Percentiles rank a stretch among this genome's conserved stretches.
Evolutionary conservation across 208 protist species (phyloP).

Genomic region (Spongospora subterranea): DNA sequence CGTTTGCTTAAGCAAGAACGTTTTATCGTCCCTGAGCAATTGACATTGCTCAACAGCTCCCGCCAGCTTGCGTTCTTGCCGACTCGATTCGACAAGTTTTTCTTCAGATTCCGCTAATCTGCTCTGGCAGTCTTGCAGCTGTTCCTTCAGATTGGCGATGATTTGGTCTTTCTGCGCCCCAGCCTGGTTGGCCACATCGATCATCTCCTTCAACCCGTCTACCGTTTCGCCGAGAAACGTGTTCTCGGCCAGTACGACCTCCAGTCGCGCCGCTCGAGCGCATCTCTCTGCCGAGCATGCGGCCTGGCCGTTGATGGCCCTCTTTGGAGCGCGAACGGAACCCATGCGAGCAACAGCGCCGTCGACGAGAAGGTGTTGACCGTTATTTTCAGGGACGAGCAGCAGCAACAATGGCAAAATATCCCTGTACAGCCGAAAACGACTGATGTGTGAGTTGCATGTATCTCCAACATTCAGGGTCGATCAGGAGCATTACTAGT

Average conservation of each 20-base stretch:
- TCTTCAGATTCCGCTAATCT: background rate
- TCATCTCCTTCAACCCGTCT: background rate
- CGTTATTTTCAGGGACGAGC: too few species aligned
- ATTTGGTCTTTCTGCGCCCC: background rate
- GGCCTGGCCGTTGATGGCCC: too few species aligned
- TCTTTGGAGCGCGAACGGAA: too few species aligned
- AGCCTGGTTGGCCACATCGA: background rate
- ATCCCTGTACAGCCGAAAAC: too few species aligned
- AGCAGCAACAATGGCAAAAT: too few species aligned
- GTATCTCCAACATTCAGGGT: too few species aligned
- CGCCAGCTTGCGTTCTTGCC: background rate
- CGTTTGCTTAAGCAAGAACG: background rate
- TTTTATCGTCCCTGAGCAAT: background rate
- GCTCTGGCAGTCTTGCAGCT: too few species aligned
- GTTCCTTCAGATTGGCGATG: background rate
- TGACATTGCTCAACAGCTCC: background rate
- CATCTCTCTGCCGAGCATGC: background rate
- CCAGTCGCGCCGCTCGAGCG: background rate
- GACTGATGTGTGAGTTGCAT: too few species aligned
- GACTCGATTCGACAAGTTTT: background rate
- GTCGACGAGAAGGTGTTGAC: too few species aligned
- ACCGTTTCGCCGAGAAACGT: constrained; percentile 9
- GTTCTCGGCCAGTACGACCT: background rate
- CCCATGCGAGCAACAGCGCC: too few species aligned
- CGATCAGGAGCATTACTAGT: too few species aligned